Base-by-base conservation (phyloP, 768 basidiomycete genomes). In the Boletus sp. region DNA sequence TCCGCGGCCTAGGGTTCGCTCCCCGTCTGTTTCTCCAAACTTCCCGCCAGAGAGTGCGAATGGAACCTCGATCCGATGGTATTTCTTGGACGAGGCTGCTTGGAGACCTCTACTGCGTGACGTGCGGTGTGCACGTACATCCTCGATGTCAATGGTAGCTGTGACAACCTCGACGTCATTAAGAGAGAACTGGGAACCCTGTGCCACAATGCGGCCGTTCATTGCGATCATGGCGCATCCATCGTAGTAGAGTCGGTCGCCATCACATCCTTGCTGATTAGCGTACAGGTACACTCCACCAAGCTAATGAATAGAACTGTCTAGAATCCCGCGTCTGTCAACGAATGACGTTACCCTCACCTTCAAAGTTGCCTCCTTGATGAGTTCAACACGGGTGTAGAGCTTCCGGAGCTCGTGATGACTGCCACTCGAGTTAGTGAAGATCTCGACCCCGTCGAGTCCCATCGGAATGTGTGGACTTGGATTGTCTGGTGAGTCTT, bases 381-480 rank as follows among this genome's bases (percentile, higher is more conserved):
- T 98, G 11, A 99, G 77, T 56, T 99, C 94, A 2, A 98, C 83
- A 7, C 97, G 84, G 8, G 83, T 84, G 65, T 93, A 83, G 25
- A 99, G 80, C 71, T 99, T 99, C n/a, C 97, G 86, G 25, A 99
- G 84, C 68, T 98, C 97, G 65, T 99, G 97, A 67, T 99, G 97
- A 70, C 93, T 96, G 5, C 94, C 97, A 59, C 92, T 95, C 1
- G 97, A 98, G 73, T 99, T 99, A 9, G 96, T 98, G 68, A 98
- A 98, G 47, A 99, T 97, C 72, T 99, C 97, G 8, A 98, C 96
- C 6, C 97, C 97, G 64, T 99, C 96, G 9, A 99, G 82, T 7
- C 96, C 97, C 97, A 98, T 98, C 13, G 87, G 74, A 53, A 98
- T 96, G 67, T 99, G 97, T 5, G 97, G 97, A 57, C 97, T 99